Conservation (phyloP, 129 eudicot species). For the Escallonia herrerae region DNA sequence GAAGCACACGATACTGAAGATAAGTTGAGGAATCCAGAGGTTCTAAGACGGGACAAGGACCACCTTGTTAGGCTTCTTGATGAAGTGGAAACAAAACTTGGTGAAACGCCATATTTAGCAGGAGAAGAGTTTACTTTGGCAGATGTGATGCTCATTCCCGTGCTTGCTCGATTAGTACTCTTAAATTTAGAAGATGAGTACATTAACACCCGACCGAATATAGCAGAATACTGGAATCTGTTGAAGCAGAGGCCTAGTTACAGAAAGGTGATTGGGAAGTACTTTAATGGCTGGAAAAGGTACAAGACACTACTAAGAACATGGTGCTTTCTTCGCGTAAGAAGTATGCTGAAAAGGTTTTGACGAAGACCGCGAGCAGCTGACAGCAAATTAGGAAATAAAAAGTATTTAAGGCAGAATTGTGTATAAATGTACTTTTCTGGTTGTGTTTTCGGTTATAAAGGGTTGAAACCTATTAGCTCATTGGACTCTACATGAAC, state of each 20-base stretch:
- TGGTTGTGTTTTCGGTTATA: no score
- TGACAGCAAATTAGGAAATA: no score
- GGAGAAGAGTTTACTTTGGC: conserved; percentile 75
- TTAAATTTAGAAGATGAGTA: conserved; percentile 57
- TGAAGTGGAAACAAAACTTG: conserved; percentile 59
- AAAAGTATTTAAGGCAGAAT: no score
- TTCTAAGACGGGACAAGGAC: conserved; percentile 42
- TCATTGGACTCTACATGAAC: no score
- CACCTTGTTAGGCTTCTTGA: conserved; percentile 67
- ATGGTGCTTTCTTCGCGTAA: conserved; percentile 53
- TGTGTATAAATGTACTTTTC: no score
- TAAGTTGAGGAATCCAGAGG: conserved; percentile 47
- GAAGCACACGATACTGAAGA: conserved; percentile 78
- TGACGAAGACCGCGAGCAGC: conserved; percentile 16
- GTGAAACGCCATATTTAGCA: conserved; percentile 47
- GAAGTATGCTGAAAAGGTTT: conserved; percentile 55
- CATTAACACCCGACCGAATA: conserved; percentile 41
- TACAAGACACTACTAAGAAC: conserved; percentile 60
- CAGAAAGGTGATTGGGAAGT: conserved; percentile 64
- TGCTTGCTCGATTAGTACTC: conserved; percentile 51
- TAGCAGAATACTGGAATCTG: conserved; percentile 58
- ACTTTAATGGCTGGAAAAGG: conserved; percentile 74
- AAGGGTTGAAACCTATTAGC: no score
- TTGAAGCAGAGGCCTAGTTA: conserved; percentile 67
- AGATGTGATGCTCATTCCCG: conserved; percentile 67